phyloP scores from a whole-genome alignment of 257 asterid species.

The Fraxinus americana region DNA sequence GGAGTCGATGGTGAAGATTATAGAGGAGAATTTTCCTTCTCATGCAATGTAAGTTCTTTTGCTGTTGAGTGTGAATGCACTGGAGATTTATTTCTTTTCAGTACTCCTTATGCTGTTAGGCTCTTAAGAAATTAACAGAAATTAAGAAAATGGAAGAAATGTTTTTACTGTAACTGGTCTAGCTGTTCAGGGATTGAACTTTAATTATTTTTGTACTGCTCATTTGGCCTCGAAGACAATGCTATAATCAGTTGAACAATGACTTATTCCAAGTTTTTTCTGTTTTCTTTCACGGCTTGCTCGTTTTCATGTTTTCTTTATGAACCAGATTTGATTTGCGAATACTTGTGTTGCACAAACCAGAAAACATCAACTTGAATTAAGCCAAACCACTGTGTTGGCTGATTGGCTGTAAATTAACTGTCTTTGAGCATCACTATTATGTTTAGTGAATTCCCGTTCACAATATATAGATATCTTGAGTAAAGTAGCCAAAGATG shows the following conservation, averaged over 20 bases:
- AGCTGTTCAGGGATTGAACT: background rate
- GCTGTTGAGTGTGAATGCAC: background rate
- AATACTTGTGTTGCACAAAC: background rate
- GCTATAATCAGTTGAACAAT: background rate
- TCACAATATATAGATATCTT: background rate
- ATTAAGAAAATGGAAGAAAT: background rate
- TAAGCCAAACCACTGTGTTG: background rate
- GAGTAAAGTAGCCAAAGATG: background rate
- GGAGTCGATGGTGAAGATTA: conserved; percentile 81
- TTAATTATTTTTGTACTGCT: background rate
- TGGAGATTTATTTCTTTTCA: background rate
- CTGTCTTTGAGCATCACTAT: background rate
- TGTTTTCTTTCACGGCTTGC: background rate
- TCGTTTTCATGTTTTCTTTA: background rate
- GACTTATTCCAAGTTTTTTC: background rate
- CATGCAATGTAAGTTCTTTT: conserved; percentile 75
- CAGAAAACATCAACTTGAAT: background rate
- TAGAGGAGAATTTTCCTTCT: conserved; percentile 67
- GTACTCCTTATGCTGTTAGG: background rate
- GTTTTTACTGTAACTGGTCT: background rate
- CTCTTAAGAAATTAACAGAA: background rate
- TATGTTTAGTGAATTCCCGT: background rate
- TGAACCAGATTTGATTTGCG: background rate
- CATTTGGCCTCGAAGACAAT: background rate
- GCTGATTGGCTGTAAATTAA: background rate